A percentile compares a stretch with the other conserved stretches of the same genome.
Evolutionary conservation across 768 basidiomycete genomes (phyloP).

Genomic region (Tulasnella sp.): DNA sequence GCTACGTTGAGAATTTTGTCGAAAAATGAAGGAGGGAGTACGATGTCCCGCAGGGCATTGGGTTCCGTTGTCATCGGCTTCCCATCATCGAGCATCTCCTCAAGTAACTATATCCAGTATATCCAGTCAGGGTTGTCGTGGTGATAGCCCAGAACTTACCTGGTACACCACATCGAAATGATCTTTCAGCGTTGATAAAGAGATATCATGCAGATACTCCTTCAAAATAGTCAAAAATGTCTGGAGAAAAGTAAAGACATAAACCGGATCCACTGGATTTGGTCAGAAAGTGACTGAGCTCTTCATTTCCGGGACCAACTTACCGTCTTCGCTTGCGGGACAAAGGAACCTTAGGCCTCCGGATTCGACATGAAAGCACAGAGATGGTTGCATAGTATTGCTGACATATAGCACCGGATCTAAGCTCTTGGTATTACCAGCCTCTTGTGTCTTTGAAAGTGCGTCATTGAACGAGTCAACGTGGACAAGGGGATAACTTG

Average conservation of each 20-base stretch:
- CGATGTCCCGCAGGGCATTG: conserved; percentile 84
- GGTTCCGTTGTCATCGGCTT: conserved; percentile 84
- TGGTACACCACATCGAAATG: conserved; percentile 95
- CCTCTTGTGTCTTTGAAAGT: conserved; percentile 38
- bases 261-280: conserved; percentile 71
- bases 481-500: conserved; percentile 71
- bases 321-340: conserved; percentile 75
- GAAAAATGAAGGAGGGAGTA: conserved; percentile 79
- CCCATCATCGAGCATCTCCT: conserved; percentile 89
- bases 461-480: conserved; percentile 75
- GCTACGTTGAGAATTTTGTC: conserved; percentile 48
- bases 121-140: conserved; percentile 11
- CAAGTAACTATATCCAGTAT: conserved; percentile 50
- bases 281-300: not conserved
- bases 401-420: conserved; percentile 66
- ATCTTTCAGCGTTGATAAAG: conserved; percentile 65
- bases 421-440: conserved; percentile 28
- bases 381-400: conserved; percentile 39
- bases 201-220: conserved; percentile 82
- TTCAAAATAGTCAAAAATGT: conserved; percentile 70
- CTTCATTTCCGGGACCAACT: conserved; percentile 24
- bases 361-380: conserved; percentile 69
- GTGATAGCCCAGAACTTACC: conserved; percentile 31
- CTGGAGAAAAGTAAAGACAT: conserved; percentile 79
- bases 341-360: conserved; percentile 67